Evolutionary conservation across 192 early-diverging fungal species (phyloP), one percentile per base, ranked within the genome.

Genomic region (Linnemannia exigua): DNA sequence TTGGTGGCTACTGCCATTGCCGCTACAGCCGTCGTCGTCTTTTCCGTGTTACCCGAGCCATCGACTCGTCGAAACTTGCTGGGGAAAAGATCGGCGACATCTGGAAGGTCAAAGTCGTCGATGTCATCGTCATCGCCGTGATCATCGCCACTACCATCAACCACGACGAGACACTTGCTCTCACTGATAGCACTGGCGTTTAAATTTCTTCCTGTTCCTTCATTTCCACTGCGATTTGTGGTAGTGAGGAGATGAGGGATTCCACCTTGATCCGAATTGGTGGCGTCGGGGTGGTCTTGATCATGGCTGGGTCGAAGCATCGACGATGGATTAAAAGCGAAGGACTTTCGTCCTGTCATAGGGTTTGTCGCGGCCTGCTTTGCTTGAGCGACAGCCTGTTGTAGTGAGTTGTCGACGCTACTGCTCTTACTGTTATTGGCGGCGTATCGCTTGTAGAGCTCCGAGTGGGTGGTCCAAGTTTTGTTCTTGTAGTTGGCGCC

Each of bases 31-130:
- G n/a, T n/a, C n/a, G n/a, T n/a, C n/a, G 58, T 31, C 8, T 9
- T 61, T 12, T 25, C 28, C 7, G 0, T 61, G 58, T 61, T 28
- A 14, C 8, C 25, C 2, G 51, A 31, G 31, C 11, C 28, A 3
- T 63, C 77, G 16, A 71, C 1, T n/a, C 67, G 25, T 22, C 76
- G 76, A 2, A 28, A 38, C 33, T 79, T 79, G 11, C 38, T 70
- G 31, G 58, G 28, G 7, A 61, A 61, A 14, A 61, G 58, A n/a
- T 61, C 58, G 7, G n/a, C n/a, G 58, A 31, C 7, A 12, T 28
- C 25, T 22, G 58, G 58, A 28, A 61, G 58, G n/a, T 79, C 77
- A 71, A 79, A 61, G 37, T 71, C 69, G 28, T 71, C 48, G 38
- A 70, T 51, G 20, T 44, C 37, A 11, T 71, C 66, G 6, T 71